Conservation (phyloP, 1,284 basidiomycete species). For the Pulveroboletus sp. region DNA sequence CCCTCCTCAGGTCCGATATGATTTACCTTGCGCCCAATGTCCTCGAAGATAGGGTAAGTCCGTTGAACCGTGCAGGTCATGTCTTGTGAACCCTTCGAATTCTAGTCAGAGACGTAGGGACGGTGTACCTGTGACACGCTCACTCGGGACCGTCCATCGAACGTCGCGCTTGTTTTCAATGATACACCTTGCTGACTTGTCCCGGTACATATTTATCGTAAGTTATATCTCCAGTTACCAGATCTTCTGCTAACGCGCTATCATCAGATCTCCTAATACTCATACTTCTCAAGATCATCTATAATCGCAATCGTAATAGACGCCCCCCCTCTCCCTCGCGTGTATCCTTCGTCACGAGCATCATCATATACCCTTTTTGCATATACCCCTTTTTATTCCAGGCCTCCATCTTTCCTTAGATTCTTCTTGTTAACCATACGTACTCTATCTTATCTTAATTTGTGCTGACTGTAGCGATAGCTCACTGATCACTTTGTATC, state of each 20-base stretch:
- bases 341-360: too few relatives aligned
- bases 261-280: slow-evolving; percentile 4
- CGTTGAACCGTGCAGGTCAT: neutral
- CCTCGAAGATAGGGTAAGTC: slow-evolving; percentile 6
- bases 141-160: neutral
- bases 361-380: too few relatives aligned
- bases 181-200: neutral
- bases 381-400: neutral
- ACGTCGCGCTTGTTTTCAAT: neutral
- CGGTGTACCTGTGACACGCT: neutral
- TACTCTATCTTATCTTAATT: neutral
- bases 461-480: slow-evolving; percentile 30
- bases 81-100: neutral
- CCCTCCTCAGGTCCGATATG: neutral
- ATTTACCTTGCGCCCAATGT: slow-evolving; percentile 17
- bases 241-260: neutral
- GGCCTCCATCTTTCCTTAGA: neutral
- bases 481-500: slow-evolving; percentile 3
- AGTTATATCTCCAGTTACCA: neutral
- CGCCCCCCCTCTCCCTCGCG: too few relatives aligned
- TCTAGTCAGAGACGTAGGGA: neutral
- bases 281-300: neutral
- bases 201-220: slow-evolving; percentile 8
- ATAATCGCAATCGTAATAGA: neutral
- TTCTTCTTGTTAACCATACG: neutral